Evolutionary conservation across 2,329 filamentous ascomycete genomes (phyloP), one percentile per base, ranked within the genome.

Genomic region (Lachnellula hyalina): DNA sequence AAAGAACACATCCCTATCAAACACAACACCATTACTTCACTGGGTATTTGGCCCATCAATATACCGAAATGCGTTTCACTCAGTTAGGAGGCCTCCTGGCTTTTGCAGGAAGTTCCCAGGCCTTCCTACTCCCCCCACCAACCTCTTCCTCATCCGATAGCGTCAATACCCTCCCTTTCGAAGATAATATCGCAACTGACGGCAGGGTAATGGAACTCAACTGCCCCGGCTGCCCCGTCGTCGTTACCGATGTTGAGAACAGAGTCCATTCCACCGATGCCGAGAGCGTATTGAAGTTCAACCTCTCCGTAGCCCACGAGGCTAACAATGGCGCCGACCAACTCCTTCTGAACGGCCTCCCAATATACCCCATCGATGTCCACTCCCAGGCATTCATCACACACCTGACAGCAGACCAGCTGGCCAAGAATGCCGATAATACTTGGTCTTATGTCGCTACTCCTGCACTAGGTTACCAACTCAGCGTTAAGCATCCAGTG

Each of bases 271-370:
- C 62, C 3, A n/a, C 56, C 17, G 42, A 62, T 11, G 53, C 52
- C n/a, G 52, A 67, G 7, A 65, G 60, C 23, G 51, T 60, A 11
- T 70, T 85, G 54, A 71, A 77, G 60, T 72, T 87, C 40, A 74
- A 79, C 62, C 80, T 87, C 63, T 71, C 67, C 54, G 68, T 87
- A 58, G 74, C 80, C 15, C 71, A 76, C 56, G 70, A 71, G 32
- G 60, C 68, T 41, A 41, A 52, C 15, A 19, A 53, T 17, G 72
- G 72, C 47, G 64, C 66, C 55, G 75, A 79, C 58, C 73, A 71
- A 42, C 72, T 88, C 25, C 65, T 81, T 38, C 63, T 87, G 54
- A 86, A 87, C 68, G 81, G 77, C 54, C 77, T 79, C 57, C 78
- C 82, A 63, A 72, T 87, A 17, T 87, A 84, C 68, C 79, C 59